Evolutionary conservation across 768 basidiomycete species (phyloP).

Genomic region (Mycena kentingensis): DNA sequence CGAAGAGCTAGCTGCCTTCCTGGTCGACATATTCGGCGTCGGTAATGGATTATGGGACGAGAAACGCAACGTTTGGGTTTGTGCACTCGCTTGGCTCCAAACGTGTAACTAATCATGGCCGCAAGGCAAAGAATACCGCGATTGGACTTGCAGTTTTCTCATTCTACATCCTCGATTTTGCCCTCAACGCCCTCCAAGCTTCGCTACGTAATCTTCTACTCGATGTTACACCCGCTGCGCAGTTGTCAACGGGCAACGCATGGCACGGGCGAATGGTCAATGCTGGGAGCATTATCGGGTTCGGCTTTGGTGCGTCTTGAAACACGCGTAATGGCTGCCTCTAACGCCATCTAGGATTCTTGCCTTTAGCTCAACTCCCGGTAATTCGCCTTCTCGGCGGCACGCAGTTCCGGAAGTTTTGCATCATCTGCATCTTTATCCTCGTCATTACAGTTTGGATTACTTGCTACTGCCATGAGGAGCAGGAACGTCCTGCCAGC

Average conservation of each 20-base stretch:
- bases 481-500: constrained; percentile 60
- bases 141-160: constrained; percentile 86
- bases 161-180: constrained; percentile 95
- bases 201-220: constrained; percentile 92
- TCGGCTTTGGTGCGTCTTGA: constrained; percentile 71
- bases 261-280: constrained; percentile 98
- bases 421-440: constrained; percentile 78
- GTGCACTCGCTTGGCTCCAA: constrained; percentile 24
- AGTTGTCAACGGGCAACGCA: constrained; percentile 92
- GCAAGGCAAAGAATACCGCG: constrained; percentile 65
- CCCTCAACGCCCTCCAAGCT: constrained; percentile 93
- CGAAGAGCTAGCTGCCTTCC: constrained; percentile 62
- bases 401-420: constrained; percentile 95
- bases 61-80: constrained; percentile 59
- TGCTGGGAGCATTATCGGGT: constrained; percentile 95
- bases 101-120: not conserved
- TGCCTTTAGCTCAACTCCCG: constrained; percentile 82
- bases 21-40: constrained; percentile 76
- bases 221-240: constrained; percentile 85
- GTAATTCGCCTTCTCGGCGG: constrained; percentile 82
- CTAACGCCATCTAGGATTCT: too few relatives aligned
- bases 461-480: constrained; percentile 85
- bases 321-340: too few relatives aligned
- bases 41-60: constrained; percentile 91
- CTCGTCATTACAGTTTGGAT: constrained; percentile 82